Evolutionary conservation across 352 stramenopile species (phyloP).

Genomic region (Pythium apleroticum): DNA sequence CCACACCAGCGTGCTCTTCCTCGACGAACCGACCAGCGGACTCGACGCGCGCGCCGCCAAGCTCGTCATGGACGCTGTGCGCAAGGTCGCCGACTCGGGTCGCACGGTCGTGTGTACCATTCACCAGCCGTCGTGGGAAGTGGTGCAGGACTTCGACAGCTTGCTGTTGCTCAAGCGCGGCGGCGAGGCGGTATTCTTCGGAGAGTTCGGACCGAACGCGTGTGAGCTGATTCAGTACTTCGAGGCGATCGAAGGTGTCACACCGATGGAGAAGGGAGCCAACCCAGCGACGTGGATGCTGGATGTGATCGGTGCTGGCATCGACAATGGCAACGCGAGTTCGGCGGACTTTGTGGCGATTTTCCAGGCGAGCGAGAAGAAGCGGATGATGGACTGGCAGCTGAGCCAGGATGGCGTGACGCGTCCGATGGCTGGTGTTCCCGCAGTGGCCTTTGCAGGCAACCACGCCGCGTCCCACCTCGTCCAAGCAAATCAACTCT

Average conservation of each 20-base stretch:
- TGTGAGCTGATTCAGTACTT: constrained; percentile 53
- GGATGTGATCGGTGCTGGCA: constrained; percentile 60
- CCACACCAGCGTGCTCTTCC: constrained; percentile 85
- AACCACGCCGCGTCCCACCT: constrained; percentile 22
- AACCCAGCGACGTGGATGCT: constrained; percentile 74
- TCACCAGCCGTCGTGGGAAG: constrained; percentile 42
- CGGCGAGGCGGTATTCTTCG: constrained; percentile 62
- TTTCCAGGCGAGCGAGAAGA: constrained; percentile 39
- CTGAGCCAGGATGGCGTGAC: constrained; percentile 37
- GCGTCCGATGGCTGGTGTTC: constrained; percentile 22
- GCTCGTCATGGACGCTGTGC: constrained; percentile 86
- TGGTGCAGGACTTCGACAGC: constrained; percentile 90
- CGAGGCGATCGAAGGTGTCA: constrained; percentile 61
- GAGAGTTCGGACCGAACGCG: constrained; percentile 35
- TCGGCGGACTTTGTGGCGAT: constrained; percentile 32
- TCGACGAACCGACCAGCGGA: constrained; percentile 91
- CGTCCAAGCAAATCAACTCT: constrained; percentile 46
- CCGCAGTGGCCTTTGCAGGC: constrained; percentile 33
- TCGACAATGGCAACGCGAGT: constrained; percentile 14
- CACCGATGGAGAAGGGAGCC: constrained; percentile 44
- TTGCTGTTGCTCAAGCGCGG: constrained; percentile 82
- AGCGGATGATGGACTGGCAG: constrained; percentile 24
- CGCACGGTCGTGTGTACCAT: too few relatives aligned
- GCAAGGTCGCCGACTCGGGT: constrained; percentile 76
- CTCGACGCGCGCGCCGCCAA: constrained; percentile 87